Evolutionary conservation across 768 basidiomycete genomes (phyloP).

Genomic region (Agaricus blazei): DNA sequence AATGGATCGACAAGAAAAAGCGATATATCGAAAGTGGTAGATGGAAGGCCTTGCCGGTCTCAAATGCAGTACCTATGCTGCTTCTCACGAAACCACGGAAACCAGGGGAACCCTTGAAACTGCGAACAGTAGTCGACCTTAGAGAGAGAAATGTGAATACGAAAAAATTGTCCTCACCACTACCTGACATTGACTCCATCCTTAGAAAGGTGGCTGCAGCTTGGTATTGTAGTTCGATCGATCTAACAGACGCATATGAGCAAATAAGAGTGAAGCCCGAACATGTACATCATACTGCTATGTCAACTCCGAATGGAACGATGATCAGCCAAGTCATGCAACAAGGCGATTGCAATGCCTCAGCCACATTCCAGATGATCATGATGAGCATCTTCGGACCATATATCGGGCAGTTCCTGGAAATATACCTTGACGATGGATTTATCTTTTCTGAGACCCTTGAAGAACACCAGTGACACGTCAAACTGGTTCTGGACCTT

Average conservation of each 20-base stretch:
- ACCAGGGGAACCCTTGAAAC: constrained; percentile 8
- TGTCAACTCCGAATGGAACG: constrained; percentile 27
- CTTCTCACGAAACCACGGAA: constrained; percentile 25
- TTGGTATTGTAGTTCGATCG: constrained; percentile 26
- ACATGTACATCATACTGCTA: constrained; percentile 20
- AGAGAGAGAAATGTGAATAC: constrained; percentile 35
- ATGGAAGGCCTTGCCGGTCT: constrained; percentile 20
- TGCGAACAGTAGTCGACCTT: constrained; percentile 30
- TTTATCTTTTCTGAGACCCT: constrained; percentile 18
- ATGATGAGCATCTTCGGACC: constrained; percentile 19
- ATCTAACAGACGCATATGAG: constrained; percentile 36
- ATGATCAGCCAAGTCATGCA: constrained; percentile 33
- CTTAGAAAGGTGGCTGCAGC: constrained; percentile 23
- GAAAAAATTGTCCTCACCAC: constrained; percentile 26
- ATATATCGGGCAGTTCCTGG: constrained; percentile 5
- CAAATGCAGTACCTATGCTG: constrained; percentile 32
- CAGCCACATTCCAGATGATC: constrained; percentile 29
- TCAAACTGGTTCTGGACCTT: constrained; percentile 17
- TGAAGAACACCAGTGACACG: constrained; percentile 31
- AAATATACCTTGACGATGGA: constrained; percentile 14
- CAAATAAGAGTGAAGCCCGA: constrained; percentile 28
- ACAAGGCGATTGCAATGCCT: constrained; percentile 18
- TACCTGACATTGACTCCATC: constrained; percentile 38
- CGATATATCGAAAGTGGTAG: constrained; percentile 20
- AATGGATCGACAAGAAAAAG: constrained; percentile 25